Evolutionary conservation across 2,329 filamentous ascomycete species (phyloP), one percentile per base, ranked within the genome.

Genomic region (Tolypocladium amazonense): DNA sequence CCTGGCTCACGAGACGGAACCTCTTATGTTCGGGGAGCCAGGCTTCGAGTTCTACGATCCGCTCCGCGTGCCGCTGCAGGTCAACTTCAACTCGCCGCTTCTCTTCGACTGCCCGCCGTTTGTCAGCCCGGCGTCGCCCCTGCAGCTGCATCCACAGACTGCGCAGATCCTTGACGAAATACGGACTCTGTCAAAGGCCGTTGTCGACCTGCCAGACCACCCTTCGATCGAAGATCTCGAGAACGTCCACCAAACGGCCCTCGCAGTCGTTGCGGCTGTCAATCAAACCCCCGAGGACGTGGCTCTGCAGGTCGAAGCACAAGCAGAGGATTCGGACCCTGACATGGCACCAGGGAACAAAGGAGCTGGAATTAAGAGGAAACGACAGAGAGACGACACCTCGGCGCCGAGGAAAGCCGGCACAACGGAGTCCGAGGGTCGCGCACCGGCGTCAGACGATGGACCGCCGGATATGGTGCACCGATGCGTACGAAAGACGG

Each of bases 111-210:
- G 76, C 61, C 73, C 73, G 2, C 69, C 73, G 0, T 82, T 82
- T 64, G 65, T 71, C 6, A 73, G 72, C 38, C 78, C 73, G 25
- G 71, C 71, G 33, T 72, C 73, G 14, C 70, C 73, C 0, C 67
- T 81, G 2, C 69, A 71, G n/a, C 68, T 83, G n/a, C 77, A 81
- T 57, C 69, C 72, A 1, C 70, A 71, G 57, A 79, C 78, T 1
- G 78, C 79, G 5, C 71, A 75, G 18, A 78, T 83, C 57, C 74
- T 83, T 3, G 81, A 83, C 58, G 76, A 80, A 56, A 76, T 81
- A 68, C 75, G 80, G 5, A 75, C 76, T 27, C 69, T 83, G 1
- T 70, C 81, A n/a, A 66, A 71, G 15, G 67, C 74, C 3, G 74
- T 81, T 0, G 62, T 79, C 6, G 67, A 71, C 0, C 67, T 80